Evolutionary conservation across 805 yeast genomes (phyloP), one percentile per base, ranked within the genome.

Genomic region (Cyberlindnera saturnus): DNA sequence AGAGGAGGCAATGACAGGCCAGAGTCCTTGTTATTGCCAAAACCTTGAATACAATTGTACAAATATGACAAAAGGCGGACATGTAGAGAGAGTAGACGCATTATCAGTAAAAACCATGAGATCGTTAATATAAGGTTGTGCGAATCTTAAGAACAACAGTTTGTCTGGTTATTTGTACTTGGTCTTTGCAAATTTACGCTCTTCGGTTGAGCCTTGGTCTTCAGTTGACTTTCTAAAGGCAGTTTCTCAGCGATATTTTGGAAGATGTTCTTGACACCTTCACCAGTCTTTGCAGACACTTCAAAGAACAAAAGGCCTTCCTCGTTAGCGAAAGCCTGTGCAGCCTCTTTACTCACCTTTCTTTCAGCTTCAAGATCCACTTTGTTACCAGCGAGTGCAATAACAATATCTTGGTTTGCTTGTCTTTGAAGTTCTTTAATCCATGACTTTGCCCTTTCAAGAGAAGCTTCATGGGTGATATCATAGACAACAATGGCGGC

Each of bases 401-500:
- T 80, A 19, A 76, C 73, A 37, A 83, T 79, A 32, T 76, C 77
- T 37, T 75, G 73, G 13, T 75, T 77, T 9, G 84, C 82, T 55
- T 80, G 86, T 56, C 79, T 79, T 58, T 79, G 79, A 49, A 85
- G 65, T 62, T 85, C 93, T 55, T 81, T 79, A 32, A 83, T 79
- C 91, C 91, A 85, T 37, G 78, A 77, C 52, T 81, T 79, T 3
- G 91, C 91, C 56, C 81, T 79, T 38, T 70, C 72, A 42, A 82
- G 68, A 2, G 88, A 81, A 0, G 79, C 67, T 33, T 74, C 74
- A 50, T 77, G 79, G 1, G 90, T 82, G 42, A 85, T 77, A 59
- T 85, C 95, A 57, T 79, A 85, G 3, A 84, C 91, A 15, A 86
- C 82, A 34, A 85, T 63, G 0, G 95, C 93, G 31, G 87, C 84